phyloP scores from a whole-genome alignment of 768 basidiomycete species.

The Lactifluus volemus region DNA sequence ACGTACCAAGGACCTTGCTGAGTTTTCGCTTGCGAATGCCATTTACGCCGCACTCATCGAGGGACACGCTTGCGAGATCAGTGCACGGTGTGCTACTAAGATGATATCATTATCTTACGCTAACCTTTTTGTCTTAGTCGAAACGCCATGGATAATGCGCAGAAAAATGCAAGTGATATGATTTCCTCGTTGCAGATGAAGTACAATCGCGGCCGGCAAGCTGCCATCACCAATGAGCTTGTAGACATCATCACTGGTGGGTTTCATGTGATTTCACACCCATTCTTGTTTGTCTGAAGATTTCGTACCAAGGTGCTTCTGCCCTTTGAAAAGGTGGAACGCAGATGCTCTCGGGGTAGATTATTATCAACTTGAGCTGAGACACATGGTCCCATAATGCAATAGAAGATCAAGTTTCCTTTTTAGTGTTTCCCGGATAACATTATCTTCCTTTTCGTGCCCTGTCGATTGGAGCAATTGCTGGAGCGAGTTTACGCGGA shows the following conservation, averaged over 20 bases:
- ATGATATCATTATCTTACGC: background rate
- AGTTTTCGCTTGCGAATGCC: conserved; percentile 95
- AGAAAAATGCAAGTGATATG: conserved; percentile 97
- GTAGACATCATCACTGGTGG: conserved; percentile 87
- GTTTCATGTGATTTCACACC: conserved; percentile 20
- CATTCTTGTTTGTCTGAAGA: background rate
- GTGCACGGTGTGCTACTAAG: conserved; percentile 53
- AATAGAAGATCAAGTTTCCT: conserved; percentile 13
- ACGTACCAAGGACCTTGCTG: conserved; percentile 88
- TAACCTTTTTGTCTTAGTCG: conserved; percentile 42
- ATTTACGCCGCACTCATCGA: conserved; percentile 92
- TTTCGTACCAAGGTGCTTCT: conserved; percentile 35
- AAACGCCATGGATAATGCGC: conserved; percentile 99
- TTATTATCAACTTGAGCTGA: conserved; percentile 9
- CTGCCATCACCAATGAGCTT: conserved; percentile 92
- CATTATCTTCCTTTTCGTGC: background rate
- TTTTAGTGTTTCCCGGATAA: background rate
- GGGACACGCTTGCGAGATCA: conserved; percentile 92
- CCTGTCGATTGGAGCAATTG: background rate
- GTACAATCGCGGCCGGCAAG: conserved; percentile 98
- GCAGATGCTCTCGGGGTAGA: background rate
- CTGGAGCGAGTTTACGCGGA: background rate
- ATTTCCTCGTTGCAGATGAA: conserved; percentile 80
- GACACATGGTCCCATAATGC: conserved; percentile 1
- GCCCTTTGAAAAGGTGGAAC: conserved; percentile 30